Percentiles rank a stretch among this genome's conserved stretches.
Evolutionary conservation across 2,329 filamentous ascomycete species (phyloP).

Genomic region (Botrytis galanthina): DNA sequence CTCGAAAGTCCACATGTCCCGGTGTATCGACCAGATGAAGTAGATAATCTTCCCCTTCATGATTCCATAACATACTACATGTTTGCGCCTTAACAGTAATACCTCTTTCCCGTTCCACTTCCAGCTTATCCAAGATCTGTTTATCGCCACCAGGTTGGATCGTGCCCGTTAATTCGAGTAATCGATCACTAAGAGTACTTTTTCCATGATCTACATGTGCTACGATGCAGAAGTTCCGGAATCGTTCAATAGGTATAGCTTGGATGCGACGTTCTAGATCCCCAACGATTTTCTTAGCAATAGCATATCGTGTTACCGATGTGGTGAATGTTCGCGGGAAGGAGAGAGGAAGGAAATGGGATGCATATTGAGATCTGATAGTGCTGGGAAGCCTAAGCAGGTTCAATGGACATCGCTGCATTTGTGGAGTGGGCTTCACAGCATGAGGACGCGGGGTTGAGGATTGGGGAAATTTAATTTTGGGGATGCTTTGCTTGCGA

Average conservation of each 20-base stretch:
- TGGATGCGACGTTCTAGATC: slow-evolving; percentile 61
- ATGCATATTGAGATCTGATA: slow-evolving; percentile 34
- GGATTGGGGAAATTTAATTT: slow-evolving; percentile 7
- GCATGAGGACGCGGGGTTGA: slow-evolving; percentile 14
- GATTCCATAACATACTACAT: slow-evolving; percentile 93
- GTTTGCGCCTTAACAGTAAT: slow-evolving; percentile 99
- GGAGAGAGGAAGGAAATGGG: slow-evolving; percentile 28
- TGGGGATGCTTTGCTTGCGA: background rate
- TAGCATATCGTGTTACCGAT: slow-evolving; percentile 33
- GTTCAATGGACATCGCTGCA: slow-evolving; percentile 40
- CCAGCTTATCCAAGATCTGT: slow-evolving; percentile 94
- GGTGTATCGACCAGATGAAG: slow-evolving; percentile 95
- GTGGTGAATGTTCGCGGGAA: slow-evolving; percentile 28
- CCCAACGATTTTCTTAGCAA: slow-evolving; percentile 36
- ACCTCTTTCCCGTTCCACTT: slow-evolving; percentile 91
- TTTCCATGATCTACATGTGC: slow-evolving; percentile 99
- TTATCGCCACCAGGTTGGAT: slow-evolving; percentile 85
- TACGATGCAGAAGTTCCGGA: slow-evolving; percentile 96
- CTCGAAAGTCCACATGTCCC: slow-evolving; percentile 95
- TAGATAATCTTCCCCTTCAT: slow-evolving; percentile 83
- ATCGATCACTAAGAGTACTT: slow-evolving; percentile 86
- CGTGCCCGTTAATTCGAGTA: slow-evolving; percentile 91
- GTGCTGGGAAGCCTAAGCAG: slow-evolving; percentile 39
- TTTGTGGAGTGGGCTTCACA: slow-evolving; percentile 27
- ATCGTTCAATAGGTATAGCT: slow-evolving; percentile 74